Conservation (phyloP, 2,329 filamentous ascomycete species). For the Colletotrichum horii region DNA sequence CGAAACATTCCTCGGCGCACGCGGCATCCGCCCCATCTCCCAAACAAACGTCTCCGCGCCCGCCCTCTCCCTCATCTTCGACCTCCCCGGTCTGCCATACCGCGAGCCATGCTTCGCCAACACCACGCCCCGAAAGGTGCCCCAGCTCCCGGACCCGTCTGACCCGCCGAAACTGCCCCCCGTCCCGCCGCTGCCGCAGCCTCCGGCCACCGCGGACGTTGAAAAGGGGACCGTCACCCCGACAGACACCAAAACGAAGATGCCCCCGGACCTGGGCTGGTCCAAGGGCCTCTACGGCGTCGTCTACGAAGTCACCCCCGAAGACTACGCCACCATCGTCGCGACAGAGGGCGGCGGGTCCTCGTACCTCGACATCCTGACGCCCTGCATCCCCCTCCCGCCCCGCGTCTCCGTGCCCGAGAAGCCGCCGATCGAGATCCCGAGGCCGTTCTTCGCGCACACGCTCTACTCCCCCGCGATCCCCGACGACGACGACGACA, state of each 20-base stretch:
- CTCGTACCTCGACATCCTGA: constrained; percentile 82
- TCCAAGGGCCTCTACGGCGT: constrained; percentile 86
- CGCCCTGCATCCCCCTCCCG: constrained; percentile 77
- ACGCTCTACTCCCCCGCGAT: constrained; percentile 77
- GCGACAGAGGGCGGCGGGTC: constrained; percentile 87
- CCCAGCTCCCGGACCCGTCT: constrained; percentile 40
- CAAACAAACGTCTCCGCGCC: constrained; percentile 84
- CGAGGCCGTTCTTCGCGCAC: constrained; percentile 77
- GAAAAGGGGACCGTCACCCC: neutral
- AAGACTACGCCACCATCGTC: constrained; percentile 86
- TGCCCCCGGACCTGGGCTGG: constrained; percentile 53
- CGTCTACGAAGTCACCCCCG: constrained; percentile 88
- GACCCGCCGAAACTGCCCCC: constrained; percentile 33
- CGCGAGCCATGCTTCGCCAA: constrained; percentile 92
- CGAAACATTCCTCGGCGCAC: constrained; percentile 77
- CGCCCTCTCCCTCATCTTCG: constrained; percentile 78
- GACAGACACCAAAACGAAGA: neutral
- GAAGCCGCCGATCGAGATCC: constrained; percentile 57
- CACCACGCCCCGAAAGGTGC: constrained; percentile 64
- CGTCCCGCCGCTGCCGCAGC: constrained; percentile 24
- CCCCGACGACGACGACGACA: constrained; percentile 32
- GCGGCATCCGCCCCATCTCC: constrained; percentile 82
- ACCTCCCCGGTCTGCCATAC: constrained; percentile 86
- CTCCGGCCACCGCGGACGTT: neutral
- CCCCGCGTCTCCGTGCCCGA: constrained; percentile 65